Base-by-base conservation (phyloP, 495 filamentous ascomycete genomes). In the Aspergillus funiculosus region DNA sequence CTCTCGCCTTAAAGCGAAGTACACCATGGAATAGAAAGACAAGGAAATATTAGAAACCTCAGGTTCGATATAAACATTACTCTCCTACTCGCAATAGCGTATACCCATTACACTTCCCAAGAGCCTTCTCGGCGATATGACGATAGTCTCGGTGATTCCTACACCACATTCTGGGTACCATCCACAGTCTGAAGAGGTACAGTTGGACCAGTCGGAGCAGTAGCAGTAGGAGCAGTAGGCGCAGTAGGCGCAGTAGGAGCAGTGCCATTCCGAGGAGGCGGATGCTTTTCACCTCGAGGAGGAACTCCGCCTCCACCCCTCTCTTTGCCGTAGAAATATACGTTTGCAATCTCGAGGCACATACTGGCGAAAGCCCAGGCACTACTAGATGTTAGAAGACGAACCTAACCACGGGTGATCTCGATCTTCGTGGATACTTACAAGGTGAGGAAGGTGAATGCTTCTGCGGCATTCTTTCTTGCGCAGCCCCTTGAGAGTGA, bases 361-460 rank as follows among this genome's bases (percentile, higher is more conserved):
- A 38, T 38, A 17, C 35, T 24, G 21, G 15, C 19, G 17, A 38
- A 19, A 17, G 17, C 11, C n/a, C 13, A 38, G 35, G 22, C 19
- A 13, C 35, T 38, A 13, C 35, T 11, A 9, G 18, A 38, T 38
- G 9, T 38, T 11, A 22, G 8, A 20, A 19, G 17, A 11, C 17
- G 6, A 21, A 38, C 9, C 5, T n/a, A 9, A 5, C 6, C 34
- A 19, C 9, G 7, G 5, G 19, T 5, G 15, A 22, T 9, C 7
- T 5, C 18, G 35, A n/a, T n/a, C n/a, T n/a, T n/a, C n/a, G n/a
- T n/a, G 4, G 17, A 13, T n/a, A 31, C 44, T 48, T 26, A 48
- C 44, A 48, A 48, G 3, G 44, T 7, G 9, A 48, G 21, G 24
- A 48, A 48, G 10, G 44, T 30, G 11, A 48, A 48, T 24, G 44